phyloP scores from a whole-genome alignment of 2,329 filamentous ascomycete species.

The Penicillium crustosum region DNA sequence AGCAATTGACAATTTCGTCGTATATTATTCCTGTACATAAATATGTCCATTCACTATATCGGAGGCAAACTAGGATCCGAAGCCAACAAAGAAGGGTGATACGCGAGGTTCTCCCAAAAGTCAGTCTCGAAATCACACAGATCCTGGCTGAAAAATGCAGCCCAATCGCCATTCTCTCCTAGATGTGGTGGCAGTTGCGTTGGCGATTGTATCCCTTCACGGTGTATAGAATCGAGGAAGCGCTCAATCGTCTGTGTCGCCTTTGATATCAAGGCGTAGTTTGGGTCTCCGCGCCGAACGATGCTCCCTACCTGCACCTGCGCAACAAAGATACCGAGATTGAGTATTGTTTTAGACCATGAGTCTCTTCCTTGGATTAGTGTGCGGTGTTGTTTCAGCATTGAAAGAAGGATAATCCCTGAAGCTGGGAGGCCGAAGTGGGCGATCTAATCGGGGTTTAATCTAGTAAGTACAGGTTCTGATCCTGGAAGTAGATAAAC shows the following conservation, averaged over 20 bases:
- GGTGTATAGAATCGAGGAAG: constrained; percentile 29
- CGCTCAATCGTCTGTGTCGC: constrained; percentile 29
- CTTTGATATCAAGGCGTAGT: constrained; percentile 27
- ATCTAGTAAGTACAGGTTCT: not conserved
- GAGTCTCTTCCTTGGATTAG: constrained; percentile 8
- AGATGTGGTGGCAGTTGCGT: constrained; percentile 11
- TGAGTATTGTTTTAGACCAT: constrained; percentile 22
- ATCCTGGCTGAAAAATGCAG: constrained; percentile 25
- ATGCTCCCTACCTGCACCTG: constrained; percentile 29
- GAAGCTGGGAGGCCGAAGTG: constrained; percentile 33
- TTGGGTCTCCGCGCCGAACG: constrained; percentile 27
- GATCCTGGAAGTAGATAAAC: too few species aligned
- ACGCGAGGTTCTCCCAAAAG: constrained; percentile 30
- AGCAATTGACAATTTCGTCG: not conserved
- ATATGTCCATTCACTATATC: constrained; percentile 2
- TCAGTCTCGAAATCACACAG: constrained; percentile 30
- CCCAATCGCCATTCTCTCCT: constrained; percentile 24
- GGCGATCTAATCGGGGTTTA: constrained; percentile 19
- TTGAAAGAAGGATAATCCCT: constrained; percentile 30
- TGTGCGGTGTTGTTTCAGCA: constrained; percentile 24
- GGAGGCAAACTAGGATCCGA: constrained; percentile 20
- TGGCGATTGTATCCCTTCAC: constrained; percentile 10
- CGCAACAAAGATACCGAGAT: constrained; percentile 30
- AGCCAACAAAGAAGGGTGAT: constrained; percentile 28
- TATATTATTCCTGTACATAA: not conserved